A percentile compares a stretch with the other conserved stretches of the same genome.
Evolutionary conservation across 129 eudicot genomes (phyloP).

Genomic region (Sambucus nigra): DNA sequence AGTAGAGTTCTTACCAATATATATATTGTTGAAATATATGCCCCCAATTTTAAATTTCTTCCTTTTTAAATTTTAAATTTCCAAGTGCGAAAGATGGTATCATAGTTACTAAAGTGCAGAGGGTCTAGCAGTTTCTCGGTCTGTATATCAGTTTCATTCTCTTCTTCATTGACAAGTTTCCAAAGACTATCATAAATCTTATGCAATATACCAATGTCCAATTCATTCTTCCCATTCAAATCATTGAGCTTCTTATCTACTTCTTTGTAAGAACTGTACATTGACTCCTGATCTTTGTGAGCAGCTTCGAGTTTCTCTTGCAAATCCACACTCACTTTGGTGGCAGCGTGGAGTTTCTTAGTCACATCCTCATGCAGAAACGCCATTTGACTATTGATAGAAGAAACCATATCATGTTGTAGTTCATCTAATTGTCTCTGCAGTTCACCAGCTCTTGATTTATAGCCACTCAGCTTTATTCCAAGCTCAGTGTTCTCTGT

Average conservation of each 20-base stretch:
- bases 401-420: slow-evolving; percentile 26
- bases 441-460: slow-evolving; percentile 37
- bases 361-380: slow-evolving; percentile 18
- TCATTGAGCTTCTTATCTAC: slow-evolving; percentile 29
- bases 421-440: slow-evolving; percentile 45
- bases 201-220: slow-evolving; percentile 31
- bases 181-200: slow-evolving; percentile 47
- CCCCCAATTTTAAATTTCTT: no score
- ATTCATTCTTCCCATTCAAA: slow-evolving; percentile 39
- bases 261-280: slow-evolving; percentile 25
- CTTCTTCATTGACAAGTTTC: slow-evolving; percentile 44
- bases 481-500: slow-evolving; percentile 43
- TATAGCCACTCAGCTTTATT: slow-evolving; percentile 32
- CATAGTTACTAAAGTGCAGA: slow-evolving; percentile 32
- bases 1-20: no score
- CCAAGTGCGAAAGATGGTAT: no score
- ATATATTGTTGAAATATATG: no score
- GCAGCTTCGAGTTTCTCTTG: slow-evolving; percentile 47
- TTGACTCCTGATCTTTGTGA: slow-evolving; percentile 20
- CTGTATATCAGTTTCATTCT: slow-evolving; percentile 23
- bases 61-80: no score
- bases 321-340: slow-evolving; percentile 42
- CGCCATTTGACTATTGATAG: slow-evolving; percentile 23
- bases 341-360: slow-evolving; percentile 51
- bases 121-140: slow-evolving; percentile 35